Conservation (phyloP, 192 early-diverging fungal species). For the Coemansia sp. region DNA sequence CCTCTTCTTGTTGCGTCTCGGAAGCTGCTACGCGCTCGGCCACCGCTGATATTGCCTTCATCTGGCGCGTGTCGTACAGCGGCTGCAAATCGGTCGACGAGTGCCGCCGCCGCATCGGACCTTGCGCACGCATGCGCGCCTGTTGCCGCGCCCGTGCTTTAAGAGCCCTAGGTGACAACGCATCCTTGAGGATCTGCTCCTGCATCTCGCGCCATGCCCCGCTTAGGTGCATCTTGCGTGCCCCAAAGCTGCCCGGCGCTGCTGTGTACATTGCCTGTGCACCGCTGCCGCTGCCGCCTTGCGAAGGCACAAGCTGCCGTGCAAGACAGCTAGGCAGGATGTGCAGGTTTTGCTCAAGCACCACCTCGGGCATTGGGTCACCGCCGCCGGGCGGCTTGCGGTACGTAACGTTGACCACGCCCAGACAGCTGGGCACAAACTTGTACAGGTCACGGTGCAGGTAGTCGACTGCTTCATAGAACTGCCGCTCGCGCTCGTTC, state of each 20-base stretch:
- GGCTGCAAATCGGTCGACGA: constrained; percentile 57
- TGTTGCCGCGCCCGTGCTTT: constrained; percentile 69
- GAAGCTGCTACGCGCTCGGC: constrained; percentile 13
- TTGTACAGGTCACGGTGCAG: constrained; percentile 73
- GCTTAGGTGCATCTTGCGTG: constrained; percentile 49
- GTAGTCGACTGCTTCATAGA: constrained; percentile 86
- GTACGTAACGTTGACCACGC: constrained; percentile 93
- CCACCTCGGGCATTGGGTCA: constrained; percentile 59
- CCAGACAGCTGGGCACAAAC: constrained; percentile 91
- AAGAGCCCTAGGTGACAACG: constrained; percentile 82
- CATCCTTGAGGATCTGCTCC: constrained; percentile 87
- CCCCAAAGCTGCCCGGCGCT: constrained; percentile 48
- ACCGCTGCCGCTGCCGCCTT: constrained; percentile 3
- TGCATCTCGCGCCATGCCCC: constrained; percentile 72
- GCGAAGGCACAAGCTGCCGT: constrained; percentile 30
- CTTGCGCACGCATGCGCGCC: constrained; percentile 37
- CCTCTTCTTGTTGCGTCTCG: constrained; percentile 22
- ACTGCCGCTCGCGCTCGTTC: constrained; percentile 73
- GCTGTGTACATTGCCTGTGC: constrained; percentile 34
- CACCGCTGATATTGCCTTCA: neutral
- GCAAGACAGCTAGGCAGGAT: constrained; percentile 73
- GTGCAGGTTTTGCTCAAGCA: constrained; percentile 88
- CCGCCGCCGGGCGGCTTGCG: constrained; percentile 34
- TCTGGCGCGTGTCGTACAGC: constrained; percentile 14
- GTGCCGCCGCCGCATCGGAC: constrained; percentile 50